Evolutionary conservation across 2,329 filamentous ascomycete genomes (phyloP), one percentile per base, ranked within the genome.

Genomic region (Hypoxylon sp.): DNA sequence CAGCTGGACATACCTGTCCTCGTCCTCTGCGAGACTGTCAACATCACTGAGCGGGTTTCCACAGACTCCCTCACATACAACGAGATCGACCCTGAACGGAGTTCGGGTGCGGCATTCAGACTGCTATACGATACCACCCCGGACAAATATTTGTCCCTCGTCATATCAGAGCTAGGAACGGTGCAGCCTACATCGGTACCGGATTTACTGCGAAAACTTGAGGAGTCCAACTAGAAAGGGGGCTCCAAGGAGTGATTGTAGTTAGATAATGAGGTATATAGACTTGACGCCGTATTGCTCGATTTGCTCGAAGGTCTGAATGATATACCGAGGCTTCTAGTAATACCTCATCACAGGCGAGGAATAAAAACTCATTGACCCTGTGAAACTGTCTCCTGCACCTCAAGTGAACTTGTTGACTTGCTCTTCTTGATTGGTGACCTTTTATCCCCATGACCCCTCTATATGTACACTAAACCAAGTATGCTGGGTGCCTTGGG

Each of bases 61-160:
- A 89, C 97, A 13, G 96, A 98, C 81, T 95, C 93, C 24, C 93
- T 98, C 72, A 95, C 96, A 46, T 91, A 93, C 75, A 99, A 99
- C 79, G 96, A 99, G 83, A 91, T 98, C 69, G 94, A 81, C 86
- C 94, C 79, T 76, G 93, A 80, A 88, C 92, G 79, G 85, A 93
- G 81, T 81, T 82, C 84, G 15, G 80, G 82, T 17, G 82, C 83
- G 42, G 81, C 80, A 2, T 88, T 89, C 77, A 80, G 87, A 17
- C 86, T 98, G 67, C 89, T 98, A 80, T 98, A 97, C 77, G 96
- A 99, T 79, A 93, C 95, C 52, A 99, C 96, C 0, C 92, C 91
- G 13, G 92, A 93, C 3, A 91, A 93, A 74, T 94, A 93, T 76
- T 90, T 98, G 71, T 91, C 93, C 42, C 92, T 94, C 80, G 91